Conservation (phyloP, 768 basidiomycete species). For the Megacollybia marginata region DNA sequence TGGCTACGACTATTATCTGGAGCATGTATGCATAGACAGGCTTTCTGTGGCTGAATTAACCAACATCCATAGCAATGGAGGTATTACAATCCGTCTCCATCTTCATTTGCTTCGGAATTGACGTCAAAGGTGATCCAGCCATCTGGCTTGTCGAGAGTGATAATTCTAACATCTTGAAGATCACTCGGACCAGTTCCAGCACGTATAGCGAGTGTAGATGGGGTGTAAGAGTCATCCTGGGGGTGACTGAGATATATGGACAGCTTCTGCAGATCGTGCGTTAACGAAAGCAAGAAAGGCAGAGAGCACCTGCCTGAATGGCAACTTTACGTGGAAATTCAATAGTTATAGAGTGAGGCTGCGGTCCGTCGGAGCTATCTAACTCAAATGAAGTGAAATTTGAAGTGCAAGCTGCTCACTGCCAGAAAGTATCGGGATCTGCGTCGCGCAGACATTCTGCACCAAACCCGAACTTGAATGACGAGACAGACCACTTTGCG, state of each 20-base stretch:
- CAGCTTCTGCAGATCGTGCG: slow-evolving; percentile 54
- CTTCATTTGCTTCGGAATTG: slow-evolving; percentile 71
- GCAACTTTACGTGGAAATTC: slow-evolving; percentile 89
- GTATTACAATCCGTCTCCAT: slow-evolving; percentile 68
- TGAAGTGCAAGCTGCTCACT: slow-evolving; percentile 49
- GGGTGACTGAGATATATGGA: slow-evolving; percentile 75
- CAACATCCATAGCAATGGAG: background rate
- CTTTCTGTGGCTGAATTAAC: slow-evolving; percentile 41
- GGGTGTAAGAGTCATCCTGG: slow-evolving; percentile 95
- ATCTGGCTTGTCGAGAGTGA: slow-evolving; percentile 84
- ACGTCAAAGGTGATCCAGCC: slow-evolving; percentile 91
- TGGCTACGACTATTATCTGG: slow-evolving; percentile 84
- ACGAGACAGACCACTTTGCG: slow-evolving; percentile 95
- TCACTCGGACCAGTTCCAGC: slow-evolving; percentile 91
- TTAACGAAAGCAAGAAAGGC: background rate
- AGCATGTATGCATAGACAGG: slow-evolving; percentile 86
- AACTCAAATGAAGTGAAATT: slow-evolving; percentile 1
- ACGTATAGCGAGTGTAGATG: slow-evolving; percentile 81
- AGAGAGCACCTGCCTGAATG: slow-evolving; percentile 56
- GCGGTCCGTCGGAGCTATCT: slow-evolving; percentile 83
- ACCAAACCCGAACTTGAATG: slow-evolving; percentile 94
- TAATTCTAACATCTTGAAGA: slow-evolving; percentile 83
- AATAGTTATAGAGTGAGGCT: slow-evolving; percentile 92
- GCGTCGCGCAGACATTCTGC: slow-evolving; percentile 86
- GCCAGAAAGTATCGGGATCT: slow-evolving; percentile 95